Conservation (phyloP, 352 stramenopile genomes). For the Phytophthora brassicae region DNA sequence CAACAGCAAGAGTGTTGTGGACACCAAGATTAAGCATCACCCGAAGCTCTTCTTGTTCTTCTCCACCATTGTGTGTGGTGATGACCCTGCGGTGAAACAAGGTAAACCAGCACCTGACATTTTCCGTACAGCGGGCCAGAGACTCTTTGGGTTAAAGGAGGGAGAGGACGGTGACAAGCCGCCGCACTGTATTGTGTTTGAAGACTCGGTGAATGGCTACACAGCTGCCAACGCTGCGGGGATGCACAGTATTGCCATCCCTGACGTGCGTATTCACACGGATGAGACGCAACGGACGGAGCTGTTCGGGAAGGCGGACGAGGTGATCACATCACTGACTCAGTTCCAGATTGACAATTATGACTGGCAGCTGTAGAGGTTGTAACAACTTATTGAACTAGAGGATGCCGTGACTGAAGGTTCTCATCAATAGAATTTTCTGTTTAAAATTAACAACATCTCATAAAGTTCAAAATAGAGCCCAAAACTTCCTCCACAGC, state of each 20-base stretch:
- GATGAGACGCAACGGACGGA: conserved; percentile 41
- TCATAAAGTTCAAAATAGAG: conserved; percentile 21
- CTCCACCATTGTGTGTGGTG: conserved; percentile 70
- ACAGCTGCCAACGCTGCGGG: conserved; percentile 56
- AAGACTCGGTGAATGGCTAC: conserved; percentile 76
- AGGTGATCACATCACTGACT: conserved; percentile 61
- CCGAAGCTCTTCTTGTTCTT: conserved; percentile 79
- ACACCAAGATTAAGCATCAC: conserved; percentile 64
- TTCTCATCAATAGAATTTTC: conserved; percentile 25
- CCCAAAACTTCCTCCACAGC: not conserved
- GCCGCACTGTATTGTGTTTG: conserved; percentile 70
- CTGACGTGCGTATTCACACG: conserved; percentile 66
- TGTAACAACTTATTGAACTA: not conserved
- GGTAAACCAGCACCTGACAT: conserved; percentile 84
- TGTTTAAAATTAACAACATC: conserved; percentile 1
- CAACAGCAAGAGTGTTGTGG: conserved; percentile 64
- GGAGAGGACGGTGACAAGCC: conserved; percentile 28
- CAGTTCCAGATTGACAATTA: conserved; percentile 64
- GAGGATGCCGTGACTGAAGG: conserved; percentile 1
- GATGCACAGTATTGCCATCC: conserved; percentile 76
- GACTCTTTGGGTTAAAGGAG: conserved; percentile 48
- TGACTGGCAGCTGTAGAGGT: conserved; percentile 43
- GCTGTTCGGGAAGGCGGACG: conserved; percentile 60
- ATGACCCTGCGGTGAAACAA: conserved; percentile 62
- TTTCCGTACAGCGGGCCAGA: conserved; percentile 65